Evolutionary conservation across 192 early-diverging fungal genomes (phyloP).

Genomic region (Borealophlyctis nickersoniae): DNA sequence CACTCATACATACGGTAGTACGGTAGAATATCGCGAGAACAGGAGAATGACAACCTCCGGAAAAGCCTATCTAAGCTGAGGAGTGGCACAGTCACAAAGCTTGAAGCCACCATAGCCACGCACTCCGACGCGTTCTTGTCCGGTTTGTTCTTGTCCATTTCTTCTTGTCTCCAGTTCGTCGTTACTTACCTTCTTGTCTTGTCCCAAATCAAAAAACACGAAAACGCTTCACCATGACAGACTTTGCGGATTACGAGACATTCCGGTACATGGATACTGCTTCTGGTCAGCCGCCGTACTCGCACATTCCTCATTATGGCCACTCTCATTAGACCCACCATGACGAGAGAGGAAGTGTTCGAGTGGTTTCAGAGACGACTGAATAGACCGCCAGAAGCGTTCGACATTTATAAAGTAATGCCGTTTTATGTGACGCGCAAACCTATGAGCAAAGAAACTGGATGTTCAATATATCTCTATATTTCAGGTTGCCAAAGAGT

Average conservation of each 20-base stretch:
- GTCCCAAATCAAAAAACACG: too few relatives aligned
- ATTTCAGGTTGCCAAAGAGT: constrained; percentile 55
- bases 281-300: not conserved
- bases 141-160: too few relatives aligned
- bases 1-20: too few relatives aligned
- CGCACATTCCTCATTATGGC: not conserved
- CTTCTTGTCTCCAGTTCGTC: too few relatives aligned
- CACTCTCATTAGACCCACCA: constrained; percentile 31
- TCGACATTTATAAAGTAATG: constrained; percentile 50
- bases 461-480: constrained; percentile 10
- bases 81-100: too few relatives aligned
- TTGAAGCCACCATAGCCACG: too few relatives aligned
- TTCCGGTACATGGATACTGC: constrained; percentile 15
- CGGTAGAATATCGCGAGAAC: too few relatives aligned
- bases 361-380: constrained; percentile 52
- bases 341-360: constrained; percentile 46
- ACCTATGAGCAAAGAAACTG: too few relatives aligned
- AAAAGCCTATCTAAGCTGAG: too few relatives aligned
- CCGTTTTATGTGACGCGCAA: not conserved
- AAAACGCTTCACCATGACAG: constrained; percentile 28
- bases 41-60: too few relatives aligned
- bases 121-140: too few relatives aligned
- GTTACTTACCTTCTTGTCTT: too few relatives aligned
- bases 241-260: constrained; percentile 35
- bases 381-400: constrained; percentile 47